Evolutionary conservation across 129 eudicot species (phyloP).

Genomic region (Dittrichia graveolens): DNA sequence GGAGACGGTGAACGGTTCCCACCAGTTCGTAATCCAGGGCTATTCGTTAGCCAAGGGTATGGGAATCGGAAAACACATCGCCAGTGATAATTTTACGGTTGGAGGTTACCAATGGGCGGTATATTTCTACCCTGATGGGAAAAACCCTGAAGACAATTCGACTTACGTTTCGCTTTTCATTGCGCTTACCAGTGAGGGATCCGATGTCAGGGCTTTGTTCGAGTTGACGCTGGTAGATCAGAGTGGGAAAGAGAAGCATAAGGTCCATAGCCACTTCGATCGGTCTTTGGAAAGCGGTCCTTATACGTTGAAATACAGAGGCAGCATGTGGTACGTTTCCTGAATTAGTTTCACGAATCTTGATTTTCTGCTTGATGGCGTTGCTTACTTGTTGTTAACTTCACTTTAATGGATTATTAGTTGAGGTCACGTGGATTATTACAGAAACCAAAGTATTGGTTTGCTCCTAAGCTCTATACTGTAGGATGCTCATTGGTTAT

Average conservation of each 20-base stretch:
- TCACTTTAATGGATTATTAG: too few relatives aligned
- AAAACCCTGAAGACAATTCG: conserved; percentile 80
- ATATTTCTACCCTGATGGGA: conserved; percentile 84
- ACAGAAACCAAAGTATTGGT: too few relatives aligned
- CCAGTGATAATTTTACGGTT: conserved; percentile 75
- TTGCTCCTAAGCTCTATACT: background rate
- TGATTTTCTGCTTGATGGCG: too few relatives aligned
- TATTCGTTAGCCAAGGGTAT: conserved; percentile 86
- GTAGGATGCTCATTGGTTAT: background rate
- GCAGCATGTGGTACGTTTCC: conserved; percentile 75
- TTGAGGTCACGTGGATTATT: too few relatives aligned
- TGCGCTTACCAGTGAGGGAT: conserved; percentile 80
- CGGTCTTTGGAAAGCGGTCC: conserved; percentile 82
- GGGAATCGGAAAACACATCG: conserved; percentile 86
- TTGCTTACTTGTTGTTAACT: too few relatives aligned
- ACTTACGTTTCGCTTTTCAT: conserved; percentile 77
- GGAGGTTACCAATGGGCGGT: conserved; percentile 89
- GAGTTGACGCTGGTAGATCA: conserved; percentile 79
- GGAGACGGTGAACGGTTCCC: conserved; percentile 84
- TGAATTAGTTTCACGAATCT: too few relatives aligned
- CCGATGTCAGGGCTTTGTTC: conserved; percentile 82
- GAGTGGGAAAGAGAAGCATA: conserved; percentile 77
- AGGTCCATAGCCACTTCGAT: conserved; percentile 85
- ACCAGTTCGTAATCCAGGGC: conserved; percentile 69
- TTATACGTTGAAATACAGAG: conserved; percentile 74